Evolutionary conservation across 495 filamentous ascomycete species (phyloP).

Genomic region (Glutinoglossum americanum): DNA sequence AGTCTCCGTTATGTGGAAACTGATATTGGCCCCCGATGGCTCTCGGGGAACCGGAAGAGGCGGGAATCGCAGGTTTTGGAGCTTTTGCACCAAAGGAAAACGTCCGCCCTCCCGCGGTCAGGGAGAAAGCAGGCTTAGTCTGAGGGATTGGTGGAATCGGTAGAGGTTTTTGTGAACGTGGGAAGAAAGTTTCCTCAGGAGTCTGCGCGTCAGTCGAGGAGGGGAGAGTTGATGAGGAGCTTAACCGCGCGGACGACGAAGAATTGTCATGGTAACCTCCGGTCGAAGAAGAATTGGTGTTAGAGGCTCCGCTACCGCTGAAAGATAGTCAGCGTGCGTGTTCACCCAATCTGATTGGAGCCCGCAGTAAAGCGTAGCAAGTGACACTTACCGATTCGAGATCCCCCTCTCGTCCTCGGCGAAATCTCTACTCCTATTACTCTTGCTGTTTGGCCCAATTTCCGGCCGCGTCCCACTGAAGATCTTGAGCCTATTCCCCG

Average conservation of each 20-base stretch:
- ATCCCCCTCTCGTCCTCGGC: slow-evolving; percentile 11
- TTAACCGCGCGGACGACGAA: slow-evolving; percentile 37
- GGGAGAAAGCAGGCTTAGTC: slow-evolving; percentile 25
- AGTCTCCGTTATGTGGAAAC: neutral
- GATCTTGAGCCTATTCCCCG: slow-evolving; percentile 22
- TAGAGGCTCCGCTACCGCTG: slow-evolving; percentile 40
- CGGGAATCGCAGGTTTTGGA: slow-evolving; percentile 16
- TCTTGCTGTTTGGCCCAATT: slow-evolving; percentile 19
- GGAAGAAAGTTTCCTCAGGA: slow-evolving; percentile 31
- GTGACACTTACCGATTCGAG: slow-evolving; percentile 5
- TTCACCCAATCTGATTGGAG: neutral
- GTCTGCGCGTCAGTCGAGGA: slow-evolving; percentile 42
- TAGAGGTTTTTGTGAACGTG: slow-evolving; percentile 24
- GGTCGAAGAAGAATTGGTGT: slow-evolving; percentile 37
- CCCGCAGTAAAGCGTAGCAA: neutral
- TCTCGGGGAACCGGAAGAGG: slow-evolving; percentile 19
- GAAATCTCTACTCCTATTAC: slow-evolving; percentile 30
- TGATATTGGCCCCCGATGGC: slow-evolving; percentile 9
- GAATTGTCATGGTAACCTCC: slow-evolving; percentile 36
- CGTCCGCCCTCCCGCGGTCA: slow-evolving; percentile 47
- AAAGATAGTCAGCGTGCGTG: neutral
- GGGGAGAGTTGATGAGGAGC: slow-evolving; percentile 50
- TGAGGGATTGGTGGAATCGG: slow-evolving; percentile 34
- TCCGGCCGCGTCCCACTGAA: slow-evolving; percentile 15
- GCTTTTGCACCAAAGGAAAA: slow-evolving; percentile 52